Conservation (phyloP, 1,284 basidiomycete genomes). For the Malassezia restricta region DNA sequence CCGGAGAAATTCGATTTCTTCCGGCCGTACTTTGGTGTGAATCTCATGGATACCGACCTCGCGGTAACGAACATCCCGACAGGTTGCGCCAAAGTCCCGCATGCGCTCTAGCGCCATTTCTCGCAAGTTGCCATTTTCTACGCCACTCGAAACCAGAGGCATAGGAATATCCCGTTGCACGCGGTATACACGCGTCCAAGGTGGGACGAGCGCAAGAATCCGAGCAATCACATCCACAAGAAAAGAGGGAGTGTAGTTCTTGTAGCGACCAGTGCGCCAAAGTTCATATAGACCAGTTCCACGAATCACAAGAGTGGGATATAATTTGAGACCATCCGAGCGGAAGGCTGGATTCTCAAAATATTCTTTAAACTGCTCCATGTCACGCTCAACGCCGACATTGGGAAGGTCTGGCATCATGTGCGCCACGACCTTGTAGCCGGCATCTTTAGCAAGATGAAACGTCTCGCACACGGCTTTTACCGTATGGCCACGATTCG, state of each 20-base stretch:
- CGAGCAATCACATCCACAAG: conserved; percentile 92
- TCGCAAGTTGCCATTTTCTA: conserved; percentile 94
- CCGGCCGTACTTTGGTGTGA: conserved; percentile 90
- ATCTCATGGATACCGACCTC: conserved; percentile 99
- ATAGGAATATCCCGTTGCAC: conserved; percentile 51
- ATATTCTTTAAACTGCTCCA: conserved; percentile 95
- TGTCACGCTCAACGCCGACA: conserved; percentile 88
- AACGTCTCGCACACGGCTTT: conserved; percentile 94
- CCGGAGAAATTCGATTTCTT: conserved; percentile 89
- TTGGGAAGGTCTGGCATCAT: conserved; percentile 63
- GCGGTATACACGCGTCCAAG: conserved; percentile 97
- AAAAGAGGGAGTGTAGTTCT: conserved; percentile 97
- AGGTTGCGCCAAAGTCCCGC: conserved; percentile 97
- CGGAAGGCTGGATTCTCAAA: conserved; percentile 98
- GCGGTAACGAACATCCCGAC: conserved; percentile 89
- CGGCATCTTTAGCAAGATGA: conserved; percentile 94
- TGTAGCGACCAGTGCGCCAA: conserved; percentile 91
- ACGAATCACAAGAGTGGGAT: conserved; percentile 93
- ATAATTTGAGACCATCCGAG: conserved; percentile 94
- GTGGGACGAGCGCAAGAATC: conserved; percentile 89
- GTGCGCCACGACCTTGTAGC: conserved; percentile 76
- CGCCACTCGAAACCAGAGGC: conserved; percentile 63
- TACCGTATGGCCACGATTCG: conserved; percentile 88
- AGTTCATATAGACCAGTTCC: conserved; percentile 94
- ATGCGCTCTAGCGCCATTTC: conserved; percentile 91